phyloP scores from a whole-genome alignment of 2,329 filamentous ascomycete species.

The Dryadomyces sulphureus region DNA sequence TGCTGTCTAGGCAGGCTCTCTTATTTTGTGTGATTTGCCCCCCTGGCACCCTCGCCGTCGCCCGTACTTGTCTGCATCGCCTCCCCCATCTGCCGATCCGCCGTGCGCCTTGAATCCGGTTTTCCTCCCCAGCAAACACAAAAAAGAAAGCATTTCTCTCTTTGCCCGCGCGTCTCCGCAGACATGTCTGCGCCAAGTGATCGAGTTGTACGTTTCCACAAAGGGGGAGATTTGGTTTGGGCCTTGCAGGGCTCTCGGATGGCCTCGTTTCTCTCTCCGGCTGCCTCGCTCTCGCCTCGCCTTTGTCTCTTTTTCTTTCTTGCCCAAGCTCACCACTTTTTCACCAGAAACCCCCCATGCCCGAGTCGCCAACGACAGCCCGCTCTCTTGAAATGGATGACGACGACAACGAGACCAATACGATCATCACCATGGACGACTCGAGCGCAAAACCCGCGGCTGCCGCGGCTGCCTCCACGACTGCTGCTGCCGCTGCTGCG shows the following conservation, averaged over 20 bases:
- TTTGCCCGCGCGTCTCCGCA: background rate
- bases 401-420: conserved; percentile 50
- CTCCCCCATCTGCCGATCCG: background rate
- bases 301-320: background rate
- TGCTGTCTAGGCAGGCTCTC: background rate
- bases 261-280: background rate
- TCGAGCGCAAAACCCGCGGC: conserved; percentile 13
- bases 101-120: background rate
- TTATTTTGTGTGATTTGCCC: too few relatives aligned
- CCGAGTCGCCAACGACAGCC: conserved; percentile 53
- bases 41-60: background rate
- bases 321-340: background rate
- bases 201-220: conserved; percentile 13
- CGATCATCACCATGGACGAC: conserved; percentile 18
- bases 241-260: background rate
- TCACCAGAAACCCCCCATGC: conserved; percentile 29
- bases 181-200: conserved; percentile 19
- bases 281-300: background rate
- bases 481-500: conserved; percentile 14
- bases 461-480: background rate
- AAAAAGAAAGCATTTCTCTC: too few relatives aligned
- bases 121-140: background rate
- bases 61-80: background rate
- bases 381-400: conserved; percentile 54
- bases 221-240: background rate